phyloP scores from a whole-genome alignment of 768 basidiomycete species.

The Lentinus tigrinus region DNA sequence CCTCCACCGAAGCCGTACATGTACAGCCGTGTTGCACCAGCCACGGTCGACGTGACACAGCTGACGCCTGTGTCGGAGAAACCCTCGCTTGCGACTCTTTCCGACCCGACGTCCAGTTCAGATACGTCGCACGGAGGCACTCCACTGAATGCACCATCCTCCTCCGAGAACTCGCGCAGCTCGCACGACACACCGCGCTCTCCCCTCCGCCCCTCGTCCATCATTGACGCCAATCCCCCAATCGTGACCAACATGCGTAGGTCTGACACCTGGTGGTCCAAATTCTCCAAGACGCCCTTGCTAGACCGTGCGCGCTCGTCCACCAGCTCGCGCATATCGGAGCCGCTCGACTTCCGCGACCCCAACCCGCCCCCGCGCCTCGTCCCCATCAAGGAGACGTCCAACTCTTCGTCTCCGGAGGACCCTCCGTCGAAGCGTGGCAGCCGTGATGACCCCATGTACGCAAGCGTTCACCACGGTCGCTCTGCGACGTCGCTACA shows the following conservation, averaged over 20 bases:
- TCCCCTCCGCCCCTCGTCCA: constrained; percentile 37
- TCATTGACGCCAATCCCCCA: constrained; percentile 41
- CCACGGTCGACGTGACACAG: constrained; percentile 20
- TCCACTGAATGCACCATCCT: constrained; percentile 30
- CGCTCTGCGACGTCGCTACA: constrained; percentile 45
- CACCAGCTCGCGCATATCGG: constrained; percentile 16
- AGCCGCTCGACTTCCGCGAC: constrained; percentile 63
- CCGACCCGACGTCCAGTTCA: constrained; percentile 18
- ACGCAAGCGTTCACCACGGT: constrained; percentile 29
- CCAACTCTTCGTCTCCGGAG: constrained; percentile 31
- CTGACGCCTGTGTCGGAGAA: constrained; percentile 26
- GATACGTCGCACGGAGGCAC: constrained; percentile 19
- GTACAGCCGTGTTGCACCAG: constrained; percentile 13
- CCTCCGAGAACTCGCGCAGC: constrained; percentile 18
- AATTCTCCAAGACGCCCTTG: constrained; percentile 65
- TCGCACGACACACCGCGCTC: constrained; percentile 28
- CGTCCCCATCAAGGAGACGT: constrained; percentile 54
- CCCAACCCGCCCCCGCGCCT: constrained; percentile 77
- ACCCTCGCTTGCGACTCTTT: constrained; percentile 20
- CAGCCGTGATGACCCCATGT: constrained; percentile 21
- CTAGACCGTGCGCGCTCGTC: constrained; percentile 56
- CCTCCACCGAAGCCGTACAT: constrained; percentile 25
- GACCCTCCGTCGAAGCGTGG: constrained; percentile 12
- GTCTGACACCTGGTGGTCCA: constrained; percentile 77
- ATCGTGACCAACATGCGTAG: constrained; percentile 53